Conservation (phyloP, 176 grass and related monocot species). For the Miscanthus lutarioriparius region DNA sequence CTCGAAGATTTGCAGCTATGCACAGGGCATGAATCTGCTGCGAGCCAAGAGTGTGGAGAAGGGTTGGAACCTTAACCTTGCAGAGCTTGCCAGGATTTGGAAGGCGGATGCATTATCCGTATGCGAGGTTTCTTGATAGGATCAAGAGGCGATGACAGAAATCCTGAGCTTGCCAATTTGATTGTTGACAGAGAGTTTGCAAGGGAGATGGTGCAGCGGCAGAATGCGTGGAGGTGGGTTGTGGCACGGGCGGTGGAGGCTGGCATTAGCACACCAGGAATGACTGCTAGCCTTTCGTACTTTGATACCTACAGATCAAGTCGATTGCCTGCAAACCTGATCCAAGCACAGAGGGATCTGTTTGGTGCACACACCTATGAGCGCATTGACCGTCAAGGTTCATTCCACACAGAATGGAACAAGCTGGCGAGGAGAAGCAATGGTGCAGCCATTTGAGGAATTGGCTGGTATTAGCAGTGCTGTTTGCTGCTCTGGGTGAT, state of each 20-base stretch:
- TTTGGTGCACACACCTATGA: constrained; percentile 97
- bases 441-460: constrained; percentile 33
- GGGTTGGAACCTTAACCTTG: constrained; percentile 84
- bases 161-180: constrained; percentile 81
- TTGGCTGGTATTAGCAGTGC: neutral
- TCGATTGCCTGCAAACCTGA: constrained; percentile 86
- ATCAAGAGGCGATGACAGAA: constrained; percentile 85
- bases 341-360: constrained; percentile 94
- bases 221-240: constrained; percentile 82
- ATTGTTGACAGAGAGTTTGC: constrained; percentile 94
- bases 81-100: constrained; percentile 91
- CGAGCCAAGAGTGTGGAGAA: constrained; percentile 76
- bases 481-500: constrained; percentile 4
- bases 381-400: constrained; percentile 71
- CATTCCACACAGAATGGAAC: constrained; percentile 92
- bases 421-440: constrained; percentile 66
- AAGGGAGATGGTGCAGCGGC: constrained; percentile 92
- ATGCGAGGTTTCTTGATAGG: constrained; percentile 86
- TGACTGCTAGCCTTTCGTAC: constrained; percentile 88
- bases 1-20: constrained; percentile 96
- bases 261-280: constrained; percentile 87
- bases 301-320: constrained; percentile 85
- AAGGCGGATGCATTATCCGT: constrained; percentile 90
- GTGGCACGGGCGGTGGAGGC: constrained; percentile 82
- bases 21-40: constrained; percentile 94